These are phyloP conservation scores for Globisporangium nagaii DNA, from an alignment of 352 stramenopile genomes.

Conservation along the genomic window DNA sequence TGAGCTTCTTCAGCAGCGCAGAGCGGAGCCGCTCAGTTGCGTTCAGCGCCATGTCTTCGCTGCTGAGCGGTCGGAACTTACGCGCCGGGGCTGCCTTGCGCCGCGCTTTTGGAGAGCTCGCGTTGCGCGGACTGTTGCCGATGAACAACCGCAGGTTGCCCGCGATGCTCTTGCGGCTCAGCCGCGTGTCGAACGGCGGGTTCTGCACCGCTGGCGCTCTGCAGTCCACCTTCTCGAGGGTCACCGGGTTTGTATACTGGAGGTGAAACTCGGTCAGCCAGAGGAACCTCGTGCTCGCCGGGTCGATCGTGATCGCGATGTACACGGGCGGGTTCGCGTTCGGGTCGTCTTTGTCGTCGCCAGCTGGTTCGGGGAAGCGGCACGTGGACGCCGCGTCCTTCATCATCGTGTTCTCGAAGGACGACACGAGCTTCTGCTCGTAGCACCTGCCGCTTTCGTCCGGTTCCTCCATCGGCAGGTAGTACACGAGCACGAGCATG, in stretches of 20 bases:
- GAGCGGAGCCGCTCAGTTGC: conserved; percentile 41
- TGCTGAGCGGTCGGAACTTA: conserved; percentile 17
- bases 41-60: conserved; percentile 12
- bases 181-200: conserved; percentile 13
- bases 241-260: conserved; percentile 43
- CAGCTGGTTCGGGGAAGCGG: conserved; percentile 14
- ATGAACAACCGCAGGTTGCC: conserved; percentile 55
- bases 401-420: conserved; percentile 8
- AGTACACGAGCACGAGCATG: conserved; percentile 59
- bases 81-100: conserved; percentile 6
- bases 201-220: conserved; percentile 16
- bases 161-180: conserved; percentile 37
- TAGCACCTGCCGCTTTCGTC: conserved; percentile 38
- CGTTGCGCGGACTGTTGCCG: conserved; percentile 61
- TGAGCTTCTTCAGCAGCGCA: conserved; percentile 51
- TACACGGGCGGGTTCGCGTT: conserved; percentile 57
- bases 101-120: conserved; percentile 23
- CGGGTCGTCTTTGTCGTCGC: conserved; percentile 26
- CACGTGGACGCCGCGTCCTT: conserved; percentile 19
- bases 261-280: conserved; percentile 49
- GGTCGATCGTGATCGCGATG: conserved; percentile 50
- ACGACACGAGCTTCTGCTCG: conserved; percentile 35
- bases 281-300: conserved; percentile 14
- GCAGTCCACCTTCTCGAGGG: conserved; percentile 40
- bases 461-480: conserved; percentile 35